phyloP scores from a whole-genome alignment of 169 alveolate genomes.

The Cryptosporidium felis region DNA sequence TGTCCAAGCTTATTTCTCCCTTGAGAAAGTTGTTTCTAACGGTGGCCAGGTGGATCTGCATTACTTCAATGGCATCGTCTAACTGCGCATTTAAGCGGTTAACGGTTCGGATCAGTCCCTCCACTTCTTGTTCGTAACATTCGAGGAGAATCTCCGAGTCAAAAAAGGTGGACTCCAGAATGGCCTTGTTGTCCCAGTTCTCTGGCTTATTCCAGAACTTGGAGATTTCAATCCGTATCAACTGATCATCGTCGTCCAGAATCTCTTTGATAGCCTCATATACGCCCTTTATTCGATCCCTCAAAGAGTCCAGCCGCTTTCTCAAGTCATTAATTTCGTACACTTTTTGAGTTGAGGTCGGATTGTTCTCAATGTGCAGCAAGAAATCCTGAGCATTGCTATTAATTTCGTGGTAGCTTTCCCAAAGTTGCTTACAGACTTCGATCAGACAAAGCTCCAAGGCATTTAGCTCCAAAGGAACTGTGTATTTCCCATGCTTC shows the following conservation, averaged over 20 bases:
- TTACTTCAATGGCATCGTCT: slow-evolving; percentile 83
- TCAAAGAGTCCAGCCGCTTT: slow-evolving; percentile 73
- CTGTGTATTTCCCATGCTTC: neutral
- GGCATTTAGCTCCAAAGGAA: slow-evolving; percentile 76
- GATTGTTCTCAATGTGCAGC: slow-evolving; percentile 73
- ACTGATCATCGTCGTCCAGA: slow-evolving; percentile 78
- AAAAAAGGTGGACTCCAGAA: slow-evolving; percentile 74
- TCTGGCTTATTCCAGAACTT: slow-evolving; percentile 77
- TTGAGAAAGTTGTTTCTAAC: slow-evolving; percentile 80
- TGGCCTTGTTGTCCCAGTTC: slow-evolving; percentile 77
- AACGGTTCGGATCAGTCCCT: slow-evolving; percentile 77
- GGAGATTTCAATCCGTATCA: slow-evolving; percentile 78
- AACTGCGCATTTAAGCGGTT: slow-evolving; percentile 78
- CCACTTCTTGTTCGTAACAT: slow-evolving; percentile 82
- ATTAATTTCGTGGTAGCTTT: slow-evolving; percentile 75
- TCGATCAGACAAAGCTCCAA: slow-evolving; percentile 77
- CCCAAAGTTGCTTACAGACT: slow-evolving; percentile 75
- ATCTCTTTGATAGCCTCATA: slow-evolving; percentile 77
- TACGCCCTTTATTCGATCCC: slow-evolving; percentile 77
- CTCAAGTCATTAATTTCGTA: slow-evolving; percentile 77
- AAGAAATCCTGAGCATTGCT: slow-evolving; percentile 74
- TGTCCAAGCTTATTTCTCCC: slow-evolving; percentile 81
- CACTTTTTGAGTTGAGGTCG: slow-evolving; percentile 76
- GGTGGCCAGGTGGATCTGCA: slow-evolving; percentile 82
- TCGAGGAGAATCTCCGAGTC: slow-evolving; percentile 81